phyloP scores from a whole-genome alignment of 2,329 filamentous ascomycete genomes.

The Fusarium sp. region DNA sequence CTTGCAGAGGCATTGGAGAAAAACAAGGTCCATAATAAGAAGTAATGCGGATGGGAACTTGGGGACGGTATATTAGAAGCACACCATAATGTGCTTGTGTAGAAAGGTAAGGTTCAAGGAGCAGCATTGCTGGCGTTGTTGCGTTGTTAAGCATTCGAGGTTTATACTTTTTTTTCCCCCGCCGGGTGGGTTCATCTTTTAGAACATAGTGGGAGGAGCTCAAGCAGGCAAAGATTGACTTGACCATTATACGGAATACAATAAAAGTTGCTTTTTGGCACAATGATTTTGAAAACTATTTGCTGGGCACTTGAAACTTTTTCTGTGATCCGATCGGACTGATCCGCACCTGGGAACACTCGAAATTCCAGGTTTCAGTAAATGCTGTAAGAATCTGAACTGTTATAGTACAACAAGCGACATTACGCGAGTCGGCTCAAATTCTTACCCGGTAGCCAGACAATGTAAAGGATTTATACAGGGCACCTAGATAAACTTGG shows the following conservation, averaged over 20 bases:
- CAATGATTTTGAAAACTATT: not conserved
- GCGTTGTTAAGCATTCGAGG: conserved; percentile 42
- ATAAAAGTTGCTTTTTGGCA: conserved; percentile 37
- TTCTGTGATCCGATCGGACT: conserved; percentile 7
- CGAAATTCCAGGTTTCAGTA: not conserved
- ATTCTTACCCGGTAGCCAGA: not conserved
- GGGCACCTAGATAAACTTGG: not conserved
- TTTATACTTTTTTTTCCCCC: conserved; percentile 18
- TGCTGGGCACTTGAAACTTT: not conserved
- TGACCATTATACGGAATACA: conserved; percentile 41
- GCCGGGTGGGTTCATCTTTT: conserved; percentile 6
- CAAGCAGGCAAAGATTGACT: conserved; percentile 39
- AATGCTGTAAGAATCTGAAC: not conserved
- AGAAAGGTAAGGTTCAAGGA: conserved; percentile 45
- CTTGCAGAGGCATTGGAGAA: conserved; percentile 64
- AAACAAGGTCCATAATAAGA: conserved; percentile 68
- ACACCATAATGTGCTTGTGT: conserved; percentile 36
- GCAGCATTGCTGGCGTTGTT: conserved; percentile 43
- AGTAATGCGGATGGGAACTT: conserved; percentile 47
- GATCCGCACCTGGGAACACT: not conserved
- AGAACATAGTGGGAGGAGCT: conserved; percentile 18
- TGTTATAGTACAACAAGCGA: not conserved
- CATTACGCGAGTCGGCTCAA: not conserved
- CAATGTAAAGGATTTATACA: not conserved
- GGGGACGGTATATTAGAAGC: conserved; percentile 43